These are phyloP conservation scores for Sugiyamaella castrensis DNA, from an alignment of 1,139 yeast genomes.

Conservation along the genomic window DNA sequence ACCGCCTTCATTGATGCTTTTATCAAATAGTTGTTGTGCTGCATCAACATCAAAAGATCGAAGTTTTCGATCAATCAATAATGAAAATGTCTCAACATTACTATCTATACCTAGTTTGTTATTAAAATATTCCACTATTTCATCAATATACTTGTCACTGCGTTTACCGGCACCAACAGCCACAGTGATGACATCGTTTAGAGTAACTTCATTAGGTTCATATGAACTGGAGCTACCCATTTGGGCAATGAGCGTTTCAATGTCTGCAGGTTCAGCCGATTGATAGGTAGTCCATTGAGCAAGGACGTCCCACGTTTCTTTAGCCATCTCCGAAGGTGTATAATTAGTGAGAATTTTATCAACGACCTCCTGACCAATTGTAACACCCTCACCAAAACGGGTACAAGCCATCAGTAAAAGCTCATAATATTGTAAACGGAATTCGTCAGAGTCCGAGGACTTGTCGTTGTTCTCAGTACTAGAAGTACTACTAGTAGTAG, in stretches of 20 bases:
- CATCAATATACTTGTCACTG: slow-evolving; percentile 24
- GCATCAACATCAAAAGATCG: slow-evolving; percentile 29
- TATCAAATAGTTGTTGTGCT: slow-evolving; percentile 40
- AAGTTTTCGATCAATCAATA: slow-evolving; percentile 32
- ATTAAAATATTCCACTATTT: slow-evolving; percentile 26
- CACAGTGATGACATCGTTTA: slow-evolving; percentile 28
- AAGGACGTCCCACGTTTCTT: slow-evolving; percentile 39
- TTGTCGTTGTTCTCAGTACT: neutral
- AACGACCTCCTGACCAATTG: slow-evolving; percentile 23
- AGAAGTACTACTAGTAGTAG: no score
- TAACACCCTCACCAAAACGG: slow-evolving; percentile 25
- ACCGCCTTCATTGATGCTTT: slow-evolving; percentile 39
- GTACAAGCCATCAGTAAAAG: slow-evolving; percentile 30
- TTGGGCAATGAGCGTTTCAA: slow-evolving; percentile 19
- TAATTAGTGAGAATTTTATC: slow-evolving; percentile 17
- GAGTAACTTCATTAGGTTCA: slow-evolving; percentile 30
- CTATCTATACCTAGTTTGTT: slow-evolving; percentile 25
- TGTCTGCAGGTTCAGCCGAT: slow-evolving; percentile 16
- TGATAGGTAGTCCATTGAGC: slow-evolving; percentile 35
- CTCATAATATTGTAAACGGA: slow-evolving; percentile 27
- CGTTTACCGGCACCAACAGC: slow-evolving; percentile 28
- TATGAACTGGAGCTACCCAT: slow-evolving; percentile 22
- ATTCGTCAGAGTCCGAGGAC: slow-evolving; percentile 1
- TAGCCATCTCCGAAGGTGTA: slow-evolving; percentile 22
- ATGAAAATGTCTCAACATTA: slow-evolving; percentile 30